Base-by-base conservation (phyloP, 2,329 filamentous ascomycete species). In the Aureobasidium namibiae region DNA sequence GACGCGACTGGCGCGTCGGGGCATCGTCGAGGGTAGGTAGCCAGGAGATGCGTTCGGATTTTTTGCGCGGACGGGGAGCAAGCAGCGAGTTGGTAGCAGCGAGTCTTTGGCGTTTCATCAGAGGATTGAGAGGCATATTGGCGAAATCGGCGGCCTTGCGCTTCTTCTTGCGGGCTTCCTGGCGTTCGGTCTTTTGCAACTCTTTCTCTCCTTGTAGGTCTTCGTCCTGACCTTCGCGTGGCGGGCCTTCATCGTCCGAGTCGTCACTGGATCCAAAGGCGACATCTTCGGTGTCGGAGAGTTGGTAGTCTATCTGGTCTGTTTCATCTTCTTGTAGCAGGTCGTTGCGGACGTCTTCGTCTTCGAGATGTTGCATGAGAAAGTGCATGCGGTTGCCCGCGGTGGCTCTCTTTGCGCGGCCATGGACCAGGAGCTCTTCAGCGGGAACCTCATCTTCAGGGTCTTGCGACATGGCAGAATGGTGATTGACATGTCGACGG, bases 161-260 rank as follows among this genome's bases (percentile, higher is more conserved):
- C 74, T 96, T 96, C 71, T 90, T 89, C 74, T 96, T 96, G 70
- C 90, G 89, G 3, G 81, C 83, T 60, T 80, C 82, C 61, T 82
- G 84, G 65, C 85, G 86, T 60, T 87, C 90, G 66, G 88, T 83
- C 63, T 83, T 86, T 73, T 94, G 85, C 58, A 99, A 73, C 73
- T 95, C 90, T 67, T 86, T 88, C 74, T 99, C 94, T 34, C 94
- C 94, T 60, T 90, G 89, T 4, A 94, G 72, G 42, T 95, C 90
- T 64, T 94, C 84, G 21, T 80, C 73, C 9, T 70, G 75, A 23
- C 67, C 70, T 33, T 66, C 71, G 68, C 56, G 69, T 71, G 58
- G 73, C 74, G 38, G 75, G 73, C 61, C 87, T 79, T 56, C 52
- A 60, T 90, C 87, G 61, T 95, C 90, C 50, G 94, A 90, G 48